A percentile compares a stretch with the other conserved stretches of the same genome.
Conservation (phyloP, 371 early-diverging fungal species). For the Dichotomocladium elegans region DNA sequence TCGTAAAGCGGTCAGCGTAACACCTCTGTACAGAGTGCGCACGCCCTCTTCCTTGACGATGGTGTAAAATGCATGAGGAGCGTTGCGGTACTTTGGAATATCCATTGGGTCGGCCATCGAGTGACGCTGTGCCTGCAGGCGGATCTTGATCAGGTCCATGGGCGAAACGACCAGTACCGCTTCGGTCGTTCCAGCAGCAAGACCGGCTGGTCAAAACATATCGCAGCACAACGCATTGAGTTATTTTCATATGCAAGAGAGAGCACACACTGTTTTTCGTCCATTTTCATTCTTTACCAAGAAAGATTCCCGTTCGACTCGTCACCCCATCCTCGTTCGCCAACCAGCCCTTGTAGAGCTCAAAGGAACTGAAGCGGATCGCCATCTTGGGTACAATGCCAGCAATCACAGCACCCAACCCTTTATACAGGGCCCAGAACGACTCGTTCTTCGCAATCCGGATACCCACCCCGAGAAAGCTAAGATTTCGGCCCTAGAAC, state of each 20-base stretch:
- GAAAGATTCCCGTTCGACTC: conserved; percentile 71
- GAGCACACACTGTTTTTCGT: not conserved
- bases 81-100: conserved; percentile 94
- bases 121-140: conserved; percentile 83
- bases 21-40: conserved; percentile 90
- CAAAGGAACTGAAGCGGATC: conserved; percentile 95
- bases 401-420: conserved; percentile 93
- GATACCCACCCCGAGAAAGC: conserved; percentile 82
- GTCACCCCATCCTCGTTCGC: conserved; percentile 70
- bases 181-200: conserved; percentile 94
- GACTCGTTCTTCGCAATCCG: conserved; percentile 89
- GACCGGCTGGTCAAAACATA: conserved; percentile 66
- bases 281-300: conserved; percentile 53
- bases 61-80: conserved; percentile 88
- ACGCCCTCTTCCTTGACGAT: conserved; percentile 92
- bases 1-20: conserved; percentile 89
- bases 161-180: conserved; percentile 93
- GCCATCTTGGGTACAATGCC: conserved; percentile 99
- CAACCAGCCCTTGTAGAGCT: conserved; percentile 85
- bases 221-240: too few relatives aligned
- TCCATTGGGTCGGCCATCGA: conserved; percentile 96
- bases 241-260: not conserved
- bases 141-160: conserved; percentile 96
- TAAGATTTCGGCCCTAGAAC: conserved; percentile 39
- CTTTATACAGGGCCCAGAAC: conserved; percentile 91